Base-by-base conservation (phyloP, 176 grass and related monocot species). In the Juncus effusus region DNA sequence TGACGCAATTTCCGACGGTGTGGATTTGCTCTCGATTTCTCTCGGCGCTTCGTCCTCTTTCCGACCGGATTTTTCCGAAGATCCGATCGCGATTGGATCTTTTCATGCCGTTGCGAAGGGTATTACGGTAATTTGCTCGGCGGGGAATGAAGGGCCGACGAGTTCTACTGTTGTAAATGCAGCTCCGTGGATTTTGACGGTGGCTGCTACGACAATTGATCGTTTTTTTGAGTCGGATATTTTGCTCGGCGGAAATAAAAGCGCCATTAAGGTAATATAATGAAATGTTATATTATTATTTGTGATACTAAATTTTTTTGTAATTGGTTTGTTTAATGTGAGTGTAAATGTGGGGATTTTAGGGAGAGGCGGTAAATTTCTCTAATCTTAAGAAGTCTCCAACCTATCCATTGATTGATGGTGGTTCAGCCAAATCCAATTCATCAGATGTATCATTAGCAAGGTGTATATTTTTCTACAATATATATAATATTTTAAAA, bases 281-380 rank as follows among this genome's bases (percentile, higher is more conserved):
- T 11, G 49, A 42, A 10, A 13, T 13, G 12, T 3, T 5, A 38
- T 36, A 28, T 16, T 54, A 41, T 6, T 50, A 7, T 56, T 13
- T 52, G 10, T 52, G 4, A 39, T 56, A 4, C 52, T 52, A 47
- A 28, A 36, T 1, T 42, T 28, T 10, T 59, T 69, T 57, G 8
- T 2, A 38, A 13, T 13, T 76, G 1, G 35, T 10, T 6, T 10
- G 45, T 14, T 69, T 50, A 9, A 16, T 36, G 51, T 37, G 69
- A 54, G 8, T 38, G 16, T 60, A 42, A 62, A 49, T 44, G 65
- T 13, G 1, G 8, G 63, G 47, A 38, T 60, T 66, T 4, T 59
- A 96, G 91, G 92, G 92, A 51, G 77, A 68, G 36, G 82, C 82
- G 47, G 85, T 96, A 77, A 96, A 96, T 74, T 96, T 96, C 70